Conservation (phyloP, 2,329 filamentous ascomycete species). For the Trichoderma harzianum region DNA sequence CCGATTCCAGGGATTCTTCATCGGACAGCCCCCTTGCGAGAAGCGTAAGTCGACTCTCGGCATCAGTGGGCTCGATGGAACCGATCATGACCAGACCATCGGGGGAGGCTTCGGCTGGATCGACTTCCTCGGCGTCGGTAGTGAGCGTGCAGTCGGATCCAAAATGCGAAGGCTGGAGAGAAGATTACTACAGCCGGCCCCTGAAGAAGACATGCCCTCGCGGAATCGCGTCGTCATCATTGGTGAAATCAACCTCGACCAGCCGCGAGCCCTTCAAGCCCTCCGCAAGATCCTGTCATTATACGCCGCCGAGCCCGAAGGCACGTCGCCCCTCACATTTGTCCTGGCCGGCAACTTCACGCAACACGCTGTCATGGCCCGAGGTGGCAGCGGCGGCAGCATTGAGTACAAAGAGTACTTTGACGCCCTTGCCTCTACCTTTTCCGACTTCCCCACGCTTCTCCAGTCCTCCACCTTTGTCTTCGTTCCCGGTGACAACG, state of each 20-base stretch:
- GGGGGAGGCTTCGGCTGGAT: conserved; percentile 93
- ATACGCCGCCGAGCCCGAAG: conserved; percentile 65
- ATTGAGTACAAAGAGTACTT: conserved; percentile 98
- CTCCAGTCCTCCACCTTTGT: conserved; percentile 79
- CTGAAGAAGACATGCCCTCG: conserved; percentile 34
- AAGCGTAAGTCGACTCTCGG: conserved; percentile 76
- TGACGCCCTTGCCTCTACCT: conserved; percentile 75
- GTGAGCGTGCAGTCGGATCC: conserved; percentile 75
- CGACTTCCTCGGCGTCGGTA: conserved; percentile 89
- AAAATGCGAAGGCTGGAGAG: conserved; percentile 81
- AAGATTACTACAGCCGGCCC: conserved; percentile 53
- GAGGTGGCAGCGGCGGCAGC: conserved; percentile 71
- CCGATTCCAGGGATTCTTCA: conserved; percentile 82
- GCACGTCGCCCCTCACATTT: conserved; percentile 71
- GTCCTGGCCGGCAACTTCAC: conserved; percentile 84
- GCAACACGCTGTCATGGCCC: conserved; percentile 60
- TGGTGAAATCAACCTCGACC: conserved; percentile 82
- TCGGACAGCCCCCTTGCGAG: conserved; percentile 90
- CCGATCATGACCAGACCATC: conserved; percentile 58
- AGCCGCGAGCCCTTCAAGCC: conserved; percentile 75
- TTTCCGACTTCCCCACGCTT: conserved; percentile 79
- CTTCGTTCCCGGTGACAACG: conserved; percentile 94
- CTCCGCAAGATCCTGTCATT: conserved; percentile 72
- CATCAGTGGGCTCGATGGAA: conserved; percentile 57
- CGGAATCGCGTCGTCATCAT: conserved; percentile 67